These are phyloP conservation scores for Orychophragmus violaceus DNA, from an alignment of 345 rosid genomes.

Conservation along the genomic window DNA sequence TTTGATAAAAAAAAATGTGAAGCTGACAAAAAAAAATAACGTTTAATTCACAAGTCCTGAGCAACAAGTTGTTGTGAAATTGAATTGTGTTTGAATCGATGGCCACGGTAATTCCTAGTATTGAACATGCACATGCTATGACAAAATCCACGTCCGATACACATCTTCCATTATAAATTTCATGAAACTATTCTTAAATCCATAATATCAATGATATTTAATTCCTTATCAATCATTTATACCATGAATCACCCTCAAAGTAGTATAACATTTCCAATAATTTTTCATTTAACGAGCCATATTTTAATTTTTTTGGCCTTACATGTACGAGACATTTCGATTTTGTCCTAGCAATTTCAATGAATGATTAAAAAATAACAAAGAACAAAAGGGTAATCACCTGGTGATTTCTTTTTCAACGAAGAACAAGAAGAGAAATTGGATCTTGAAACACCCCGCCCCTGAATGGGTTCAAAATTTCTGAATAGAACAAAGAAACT, in stretches of 20 bases:
- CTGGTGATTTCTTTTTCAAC: conserved; percentile 12
- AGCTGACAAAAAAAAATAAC: too few relatives aligned
- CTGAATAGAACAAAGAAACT: neutral
- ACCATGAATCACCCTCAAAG: neutral
- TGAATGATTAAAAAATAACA: neutral
- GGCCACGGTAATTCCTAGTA: neutral
- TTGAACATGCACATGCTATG: neutral
- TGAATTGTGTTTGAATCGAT: neutral
- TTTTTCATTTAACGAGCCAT: neutral
- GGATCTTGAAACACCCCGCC: neutral
- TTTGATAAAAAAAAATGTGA: too few relatives aligned
- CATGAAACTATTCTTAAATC: neutral
- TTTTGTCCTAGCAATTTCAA: neutral
- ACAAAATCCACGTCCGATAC: neutral
- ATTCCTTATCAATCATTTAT: neutral
- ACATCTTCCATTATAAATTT: neutral
- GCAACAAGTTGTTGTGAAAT: too few relatives aligned
- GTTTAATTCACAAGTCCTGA: too few relatives aligned
- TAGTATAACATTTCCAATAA: neutral
- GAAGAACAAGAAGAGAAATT: neutral
- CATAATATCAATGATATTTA: neutral
- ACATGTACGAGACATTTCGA: too few relatives aligned
- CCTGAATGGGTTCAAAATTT: conserved; percentile 11
- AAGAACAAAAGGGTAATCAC: neutral
- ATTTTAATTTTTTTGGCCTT: too few relatives aligned